A percentile compares a stretch with the other conserved stretches of the same genome.
These are phyloP conservation scores for Bromus sterilis DNA, from an alignment of 176 grass and related monocot genomes.

Conservation along the genomic window DNA sequence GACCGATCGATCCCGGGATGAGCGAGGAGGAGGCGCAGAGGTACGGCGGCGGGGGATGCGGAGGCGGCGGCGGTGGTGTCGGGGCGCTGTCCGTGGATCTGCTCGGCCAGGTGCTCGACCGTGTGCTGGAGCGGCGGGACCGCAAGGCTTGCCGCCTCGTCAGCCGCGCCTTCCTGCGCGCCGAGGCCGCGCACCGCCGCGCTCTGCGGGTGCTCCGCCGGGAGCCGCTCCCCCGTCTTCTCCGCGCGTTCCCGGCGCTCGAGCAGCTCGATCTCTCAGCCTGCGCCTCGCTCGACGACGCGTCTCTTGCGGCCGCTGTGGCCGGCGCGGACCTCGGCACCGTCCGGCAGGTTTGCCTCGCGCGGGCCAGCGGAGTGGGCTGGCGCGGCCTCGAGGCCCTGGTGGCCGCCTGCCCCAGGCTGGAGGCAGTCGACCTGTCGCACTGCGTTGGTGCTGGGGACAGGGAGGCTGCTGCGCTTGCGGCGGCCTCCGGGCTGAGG, in stretches of 20 bases:
- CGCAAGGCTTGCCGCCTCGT: slow-evolving; percentile 80
- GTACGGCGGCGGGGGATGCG: neutral
- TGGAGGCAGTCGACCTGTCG: slow-evolving; percentile 83
- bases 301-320: slow-evolving; percentile 36
- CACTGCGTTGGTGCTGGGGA: slow-evolving; percentile 77
- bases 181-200: slow-evolving; percentile 58
- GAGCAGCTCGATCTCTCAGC: slow-evolving; percentile 74
- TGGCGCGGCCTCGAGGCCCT: slow-evolving; percentile 80
- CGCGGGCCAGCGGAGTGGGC: slow-evolving; percentile 59
- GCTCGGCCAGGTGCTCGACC: slow-evolving; percentile 67
- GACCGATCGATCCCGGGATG: slow-evolving; percentile 1
- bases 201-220: slow-evolving; percentile 57
- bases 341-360: slow-evolving; percentile 46
- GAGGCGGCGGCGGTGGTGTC: neutral
- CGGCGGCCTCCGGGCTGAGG: slow-evolving; percentile 32
- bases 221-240: slow-evolving; percentile 50
- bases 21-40: slow-evolving; percentile 23
- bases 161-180: slow-evolving; percentile 50
- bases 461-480: slow-evolving; percentile 59
- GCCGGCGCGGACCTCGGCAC: neutral
- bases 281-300: slow-evolving; percentile 73
- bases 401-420: slow-evolving; percentile 49
- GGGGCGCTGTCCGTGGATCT: slow-evolving; percentile 53
- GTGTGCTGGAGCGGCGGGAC: slow-evolving; percentile 52
- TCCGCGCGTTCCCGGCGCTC: slow-evolving; percentile 46